A percentile compares a stretch with the other conserved stretches of the same genome.
These are phyloP conservation scores for Phoenix roebelenii DNA, from an alignment of 176 grass and related monocot species.

Conservation along the genomic window DNA sequence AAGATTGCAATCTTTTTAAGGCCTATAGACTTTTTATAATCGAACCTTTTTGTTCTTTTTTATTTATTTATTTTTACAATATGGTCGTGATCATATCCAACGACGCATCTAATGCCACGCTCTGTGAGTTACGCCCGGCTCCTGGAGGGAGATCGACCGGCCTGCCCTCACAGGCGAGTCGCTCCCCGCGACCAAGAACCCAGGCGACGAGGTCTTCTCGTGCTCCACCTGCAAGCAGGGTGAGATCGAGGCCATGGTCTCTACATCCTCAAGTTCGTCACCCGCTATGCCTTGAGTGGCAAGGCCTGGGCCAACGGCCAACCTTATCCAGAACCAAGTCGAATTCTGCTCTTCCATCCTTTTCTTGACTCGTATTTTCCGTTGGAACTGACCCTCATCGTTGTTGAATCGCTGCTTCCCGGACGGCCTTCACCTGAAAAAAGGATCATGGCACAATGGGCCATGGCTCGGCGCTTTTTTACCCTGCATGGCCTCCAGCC, in stretches of 20 bases:
- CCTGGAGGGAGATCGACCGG: too few species aligned
- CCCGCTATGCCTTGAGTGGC: constrained; percentile 47
- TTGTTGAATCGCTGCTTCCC: background rate
- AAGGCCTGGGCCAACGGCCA: constrained; percentile 31
- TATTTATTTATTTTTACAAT: too few species aligned
- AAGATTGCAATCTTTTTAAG: too few species aligned
- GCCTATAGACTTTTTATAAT: too few species aligned
- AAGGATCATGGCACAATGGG: constrained; percentile 36
- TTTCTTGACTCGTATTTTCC: too few species aligned
- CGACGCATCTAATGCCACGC: too few species aligned
- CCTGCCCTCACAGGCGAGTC: constrained; percentile 27
- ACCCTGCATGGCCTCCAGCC: constrained; percentile 41
- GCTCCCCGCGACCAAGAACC: constrained; percentile 58
- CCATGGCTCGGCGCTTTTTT: constrained; percentile 31
- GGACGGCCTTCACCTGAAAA: constrained; percentile 39
- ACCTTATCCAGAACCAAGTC: constrained; percentile 44
- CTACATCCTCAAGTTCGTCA: constrained; percentile 80
- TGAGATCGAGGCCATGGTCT: constrained; percentile 89
- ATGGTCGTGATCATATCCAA: too few species aligned
- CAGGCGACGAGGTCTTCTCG: constrained; percentile 86
- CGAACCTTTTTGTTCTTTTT: too few species aligned
- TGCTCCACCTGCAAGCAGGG: constrained; percentile 89
- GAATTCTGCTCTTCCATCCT: background rate
- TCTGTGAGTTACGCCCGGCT: too few species aligned
- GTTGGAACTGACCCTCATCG: too few species aligned